Evolutionary conservation across 495 filamentous ascomycete species (phyloP).

Genomic region (Sporormia fimetaria): DNA sequence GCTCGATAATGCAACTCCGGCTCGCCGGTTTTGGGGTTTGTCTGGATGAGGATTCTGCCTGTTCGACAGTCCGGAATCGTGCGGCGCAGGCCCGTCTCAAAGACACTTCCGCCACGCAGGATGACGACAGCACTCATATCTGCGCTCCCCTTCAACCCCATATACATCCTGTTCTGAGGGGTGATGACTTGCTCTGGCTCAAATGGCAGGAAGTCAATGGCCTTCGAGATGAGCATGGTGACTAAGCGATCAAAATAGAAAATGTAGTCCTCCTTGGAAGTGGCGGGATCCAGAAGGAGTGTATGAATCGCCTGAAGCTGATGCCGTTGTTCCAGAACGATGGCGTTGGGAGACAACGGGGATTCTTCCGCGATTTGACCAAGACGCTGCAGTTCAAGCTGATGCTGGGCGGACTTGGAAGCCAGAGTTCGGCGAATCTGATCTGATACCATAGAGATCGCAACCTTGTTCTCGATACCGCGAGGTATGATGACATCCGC

Average conservation of each 20-base stretch:
- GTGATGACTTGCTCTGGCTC: constrained; percentile 50
- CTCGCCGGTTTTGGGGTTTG: constrained; percentile 69
- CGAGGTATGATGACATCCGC: constrained; percentile 89
- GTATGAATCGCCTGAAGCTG: constrained; percentile 84
- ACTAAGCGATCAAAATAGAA: constrained; percentile 91
- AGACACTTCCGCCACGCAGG: constrained; percentile 69
- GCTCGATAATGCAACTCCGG: constrained; percentile 84
- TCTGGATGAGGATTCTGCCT: constrained; percentile 83
- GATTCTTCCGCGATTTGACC: constrained; percentile 55
- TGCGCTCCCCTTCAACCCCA: constrained; percentile 54
- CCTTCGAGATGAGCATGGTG: constrained; percentile 72
- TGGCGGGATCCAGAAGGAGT: constrained; percentile 71
- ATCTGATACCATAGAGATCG: constrained; percentile 87
- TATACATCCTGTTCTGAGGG: constrained; percentile 52
- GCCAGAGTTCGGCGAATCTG: constrained; percentile 74
- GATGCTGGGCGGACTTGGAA: constrained; percentile 77
- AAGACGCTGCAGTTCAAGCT: constrained; percentile 59
- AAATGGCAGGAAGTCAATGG: constrained; percentile 62
- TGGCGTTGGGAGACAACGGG: constrained; percentile 59
- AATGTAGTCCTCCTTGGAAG: constrained; percentile 77
- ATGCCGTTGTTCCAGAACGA: constrained; percentile 57
- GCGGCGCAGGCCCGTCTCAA: constrained; percentile 79
- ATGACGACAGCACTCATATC: constrained; percentile 78
- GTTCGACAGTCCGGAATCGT: constrained; percentile 86
- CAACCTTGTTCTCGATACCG: constrained; percentile 84